phyloP scores from a whole-genome alignment of 2,329 filamentous ascomycete genomes.

The Hirsutella rhossiliensis region DNA sequence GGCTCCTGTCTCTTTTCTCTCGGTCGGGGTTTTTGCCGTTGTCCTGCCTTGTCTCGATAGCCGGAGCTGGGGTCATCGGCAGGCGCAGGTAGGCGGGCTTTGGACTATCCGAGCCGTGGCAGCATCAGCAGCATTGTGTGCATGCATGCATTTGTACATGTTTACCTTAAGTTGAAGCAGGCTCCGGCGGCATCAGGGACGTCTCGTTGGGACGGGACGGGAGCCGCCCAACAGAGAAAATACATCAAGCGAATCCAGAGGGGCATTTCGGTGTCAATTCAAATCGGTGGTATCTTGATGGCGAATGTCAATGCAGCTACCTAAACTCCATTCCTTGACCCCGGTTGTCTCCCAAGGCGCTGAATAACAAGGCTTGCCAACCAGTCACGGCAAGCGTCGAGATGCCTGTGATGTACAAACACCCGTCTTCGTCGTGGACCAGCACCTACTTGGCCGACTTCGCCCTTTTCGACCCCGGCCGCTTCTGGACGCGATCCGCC shows the following conservation, averaged over 20 bases:
- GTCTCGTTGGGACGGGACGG: too few species aligned
- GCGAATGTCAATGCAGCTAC: conserved; percentile 1
- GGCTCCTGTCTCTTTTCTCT: too few species aligned
- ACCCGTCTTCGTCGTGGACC: background rate
- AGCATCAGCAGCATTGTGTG: background rate
- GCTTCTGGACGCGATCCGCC: conserved; percentile 6
- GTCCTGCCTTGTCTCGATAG: too few species aligned
- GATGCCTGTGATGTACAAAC: background rate
- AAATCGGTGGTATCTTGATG: conserved; percentile 1
- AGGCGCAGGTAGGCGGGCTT: background rate
- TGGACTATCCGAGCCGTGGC: background rate
- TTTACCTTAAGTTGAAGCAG: background rate
- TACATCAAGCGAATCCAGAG: too few species aligned
- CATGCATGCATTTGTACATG: background rate
- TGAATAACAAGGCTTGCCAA: background rate
- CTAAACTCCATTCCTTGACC: conserved; percentile 2
- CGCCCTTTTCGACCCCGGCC: background rate
- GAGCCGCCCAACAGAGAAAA: background rate
- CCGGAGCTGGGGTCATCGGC: background rate
- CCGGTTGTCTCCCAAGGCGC: background rate
- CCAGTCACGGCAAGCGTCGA: background rate
- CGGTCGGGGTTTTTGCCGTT: too few species aligned
- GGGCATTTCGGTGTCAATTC: too few species aligned
- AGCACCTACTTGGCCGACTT: background rate
- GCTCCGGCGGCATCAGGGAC: background rate